These are phyloP conservation scores for Geotrichum aggregatum DNA, from an alignment of 1,139 yeast species.

Conservation along the genomic window DNA sequence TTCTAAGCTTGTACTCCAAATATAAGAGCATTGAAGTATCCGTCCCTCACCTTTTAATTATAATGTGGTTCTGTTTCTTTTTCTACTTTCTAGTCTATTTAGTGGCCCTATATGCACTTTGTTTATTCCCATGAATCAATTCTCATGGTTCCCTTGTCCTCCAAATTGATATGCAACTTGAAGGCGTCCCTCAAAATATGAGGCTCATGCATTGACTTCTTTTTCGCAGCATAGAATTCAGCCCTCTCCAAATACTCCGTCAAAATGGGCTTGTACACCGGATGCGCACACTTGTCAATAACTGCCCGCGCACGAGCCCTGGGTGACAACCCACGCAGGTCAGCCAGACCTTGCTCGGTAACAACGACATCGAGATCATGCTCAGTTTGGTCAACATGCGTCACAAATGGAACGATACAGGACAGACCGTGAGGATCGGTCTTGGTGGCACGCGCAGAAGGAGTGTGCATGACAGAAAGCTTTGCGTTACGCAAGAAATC, in stretches of 20 bases:
- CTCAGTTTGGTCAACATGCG: constrained; percentile 97
- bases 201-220: constrained; percentile 85
- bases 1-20: too few relatives aligned
- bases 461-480: constrained; percentile 95
- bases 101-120: too few relatives aligned
- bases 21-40: too few relatives aligned
- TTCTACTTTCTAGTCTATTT: too few relatives aligned
- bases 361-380: constrained; percentile 92
- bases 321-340: constrained; percentile 90
- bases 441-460: constrained; percentile 91
- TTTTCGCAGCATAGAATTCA: constrained; percentile 65
- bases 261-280: constrained; percentile 81
- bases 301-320: constrained; percentile 86
- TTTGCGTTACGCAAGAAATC: constrained; percentile 96
- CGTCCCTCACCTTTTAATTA: too few relatives aligned
- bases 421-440: constrained; percentile 91
- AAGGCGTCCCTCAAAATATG: constrained; percentile 86
- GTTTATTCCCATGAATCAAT: constrained; percentile 60
- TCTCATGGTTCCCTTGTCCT: constrained; percentile 95
- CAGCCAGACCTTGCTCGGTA: constrained; percentile 96
- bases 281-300: constrained; percentile 88
- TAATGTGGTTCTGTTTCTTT: too few relatives aligned
- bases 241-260: constrained; percentile 83
- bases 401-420: constrained; percentile 93
- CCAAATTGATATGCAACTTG: constrained; percentile 88